phyloP scores from a whole-genome alignment of 2,329 filamentous ascomycete species.

The Pseudonectria buxi region DNA sequence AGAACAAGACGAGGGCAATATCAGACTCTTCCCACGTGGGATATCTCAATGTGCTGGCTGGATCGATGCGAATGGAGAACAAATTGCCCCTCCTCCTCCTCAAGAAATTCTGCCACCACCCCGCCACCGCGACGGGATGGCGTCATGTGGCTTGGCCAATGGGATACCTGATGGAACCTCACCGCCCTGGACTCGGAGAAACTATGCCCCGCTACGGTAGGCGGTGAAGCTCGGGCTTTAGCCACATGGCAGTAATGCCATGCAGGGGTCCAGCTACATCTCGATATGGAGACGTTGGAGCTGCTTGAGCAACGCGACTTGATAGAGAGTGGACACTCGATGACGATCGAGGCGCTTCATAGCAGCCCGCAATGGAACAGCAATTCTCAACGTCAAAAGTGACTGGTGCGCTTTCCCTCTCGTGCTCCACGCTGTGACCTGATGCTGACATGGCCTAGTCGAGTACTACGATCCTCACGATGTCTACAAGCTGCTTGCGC shows the following conservation, averaged over 20 bases:
- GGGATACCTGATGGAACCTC: background rate
- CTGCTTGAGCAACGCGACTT: constrained; percentile 8
- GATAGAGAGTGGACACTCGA: constrained; percentile 13
- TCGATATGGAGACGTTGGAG: constrained; percentile 19
- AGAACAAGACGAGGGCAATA: background rate
- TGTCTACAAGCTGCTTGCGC: constrained; percentile 74
- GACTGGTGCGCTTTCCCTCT: constrained; percentile 48
- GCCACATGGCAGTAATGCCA: constrained; percentile 7
- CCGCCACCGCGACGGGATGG: constrained; percentile 17
- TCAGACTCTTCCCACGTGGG: too few species aligned
- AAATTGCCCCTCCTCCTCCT: constrained; percentile 24
- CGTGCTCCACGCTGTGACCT: background rate
- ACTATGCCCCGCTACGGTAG: constrained; percentile 18
- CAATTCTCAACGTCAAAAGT: constrained; percentile 69
- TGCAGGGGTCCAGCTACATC: constrained; percentile 12
- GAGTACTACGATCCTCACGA: constrained; percentile 94
- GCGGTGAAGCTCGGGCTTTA: constrained; percentile 19
- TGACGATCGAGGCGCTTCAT: constrained; percentile 22
- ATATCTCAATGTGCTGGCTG: too few species aligned
- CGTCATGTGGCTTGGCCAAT: constrained; percentile 17
- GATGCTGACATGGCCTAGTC: constrained; percentile 45
- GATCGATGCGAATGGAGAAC: constrained; percentile 1
- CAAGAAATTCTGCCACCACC: constrained; percentile 27
- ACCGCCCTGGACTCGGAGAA: constrained; percentile 24
- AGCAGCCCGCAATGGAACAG: constrained; percentile 51